phyloP scores from a whole-genome alignment of 2,329 filamentous ascomycete genomes.

The Chrysosporium queenslandicum region DNA sequence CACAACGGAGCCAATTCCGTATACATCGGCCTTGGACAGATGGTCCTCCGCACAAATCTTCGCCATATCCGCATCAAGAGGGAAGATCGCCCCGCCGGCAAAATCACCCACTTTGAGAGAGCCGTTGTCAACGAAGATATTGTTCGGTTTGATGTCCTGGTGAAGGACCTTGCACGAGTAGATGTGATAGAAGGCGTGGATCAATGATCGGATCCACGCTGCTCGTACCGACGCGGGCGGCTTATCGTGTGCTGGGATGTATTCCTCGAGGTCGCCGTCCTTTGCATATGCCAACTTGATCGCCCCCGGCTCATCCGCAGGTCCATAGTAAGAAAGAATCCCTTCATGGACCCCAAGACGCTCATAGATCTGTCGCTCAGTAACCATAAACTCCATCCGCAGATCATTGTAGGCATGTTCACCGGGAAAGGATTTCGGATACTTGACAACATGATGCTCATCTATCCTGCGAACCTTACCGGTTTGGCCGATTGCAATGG shows the following conservation, averaged over 20 bases:
- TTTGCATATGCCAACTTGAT: conserved; percentile 16
- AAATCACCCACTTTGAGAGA: too few relatives aligned
- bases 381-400: conserved; percentile 3
- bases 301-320: conserved; percentile 11
- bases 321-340: conserved; percentile 16
- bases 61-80: too few relatives aligned
- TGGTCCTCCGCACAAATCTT: too few relatives aligned
- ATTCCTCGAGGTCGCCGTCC: conserved; percentile 14
- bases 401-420: conserved; percentile 13
- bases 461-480: conserved; percentile 12
- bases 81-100: too few relatives aligned
- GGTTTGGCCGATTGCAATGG: conserved; percentile 12
- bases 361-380: conserved; percentile 17
- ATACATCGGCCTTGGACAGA: too few relatives aligned
- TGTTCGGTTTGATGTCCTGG: too few relatives aligned
- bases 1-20: too few relatives aligned
- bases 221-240: conserved; percentile 12
- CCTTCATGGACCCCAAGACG: conserved; percentile 17
- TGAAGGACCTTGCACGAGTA: too few relatives aligned
- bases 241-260: conserved; percentile 12
- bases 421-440: conserved; percentile 12
- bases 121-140: too few relatives aligned
- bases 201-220: conserved; percentile 14
- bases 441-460: conserved; percentile 13
- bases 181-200: conserved; percentile 14